phyloP scores from a whole-genome alignment of 225 moss, liverwort and hornwort species.

The Physcomitrellopsis africana region DNA sequence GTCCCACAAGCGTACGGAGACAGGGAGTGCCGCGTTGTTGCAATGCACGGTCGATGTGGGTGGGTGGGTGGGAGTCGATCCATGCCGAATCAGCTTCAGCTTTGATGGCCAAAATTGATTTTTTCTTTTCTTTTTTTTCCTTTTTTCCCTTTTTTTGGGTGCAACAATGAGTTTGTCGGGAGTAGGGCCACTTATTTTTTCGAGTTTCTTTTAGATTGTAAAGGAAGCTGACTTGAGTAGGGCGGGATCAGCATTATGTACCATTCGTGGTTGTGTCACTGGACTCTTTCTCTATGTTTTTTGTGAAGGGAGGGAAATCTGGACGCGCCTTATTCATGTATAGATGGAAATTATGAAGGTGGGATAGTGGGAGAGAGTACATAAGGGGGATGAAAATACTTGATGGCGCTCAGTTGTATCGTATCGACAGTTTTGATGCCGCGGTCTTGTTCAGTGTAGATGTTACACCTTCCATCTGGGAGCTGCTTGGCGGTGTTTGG shows the following conservation, averaged over 20 bases:
- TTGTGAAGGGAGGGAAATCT: conserved; percentile 30
- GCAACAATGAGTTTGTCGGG: background rate
- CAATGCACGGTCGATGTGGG: conserved; percentile 22
- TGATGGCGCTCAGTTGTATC: conserved; percentile 39
- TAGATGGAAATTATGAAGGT: conserved; percentile 31
- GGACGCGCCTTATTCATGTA: conserved; percentile 30
- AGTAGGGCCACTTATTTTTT: conserved; percentile 24
- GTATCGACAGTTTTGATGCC: conserved; percentile 46
- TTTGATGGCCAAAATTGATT: conserved; percentile 38
- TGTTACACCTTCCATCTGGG: conserved; percentile 21
- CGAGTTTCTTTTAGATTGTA: conserved; percentile 31
- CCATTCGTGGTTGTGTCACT: conserved; percentile 31
- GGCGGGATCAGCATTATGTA: conserved; percentile 34
- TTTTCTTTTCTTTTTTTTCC: background rate
- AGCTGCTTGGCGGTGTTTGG: conserved; percentile 35
- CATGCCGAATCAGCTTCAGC: conserved; percentile 36
- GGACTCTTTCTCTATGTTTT: conserved; percentile 26
- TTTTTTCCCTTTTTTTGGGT: background rate
- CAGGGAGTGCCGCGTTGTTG: conserved; percentile 19
- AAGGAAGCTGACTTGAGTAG: conserved; percentile 28
- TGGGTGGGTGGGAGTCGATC: conserved; percentile 30
- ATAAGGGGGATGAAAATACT: conserved; percentile 32
- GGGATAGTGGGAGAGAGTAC: conserved; percentile 19
- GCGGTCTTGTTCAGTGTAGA: conserved; percentile 27
- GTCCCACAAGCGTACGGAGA: conserved; percentile 25